phyloP scores from a whole-genome alignment of 768 basidiomycete species.

The Suillus variegatus region DNA sequence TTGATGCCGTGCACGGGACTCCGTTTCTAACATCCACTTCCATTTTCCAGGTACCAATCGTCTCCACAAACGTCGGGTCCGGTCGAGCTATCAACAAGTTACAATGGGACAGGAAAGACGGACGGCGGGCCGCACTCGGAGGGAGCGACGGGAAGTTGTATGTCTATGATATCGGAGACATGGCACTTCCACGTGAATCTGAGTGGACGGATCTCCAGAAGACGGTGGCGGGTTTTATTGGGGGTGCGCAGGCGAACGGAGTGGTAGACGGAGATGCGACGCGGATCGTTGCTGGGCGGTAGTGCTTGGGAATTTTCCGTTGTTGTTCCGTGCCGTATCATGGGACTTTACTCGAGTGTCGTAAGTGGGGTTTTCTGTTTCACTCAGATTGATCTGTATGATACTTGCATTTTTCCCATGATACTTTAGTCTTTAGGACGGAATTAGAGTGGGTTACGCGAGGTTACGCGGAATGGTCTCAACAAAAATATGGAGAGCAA shows the following conservation, averaged over 20 bases:
- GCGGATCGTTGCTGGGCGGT: conserved; percentile 38
- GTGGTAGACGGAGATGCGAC: conserved; percentile 29
- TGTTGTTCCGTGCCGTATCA: not conserved
- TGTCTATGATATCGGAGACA: conserved; percentile 93
- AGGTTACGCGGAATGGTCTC: not conserved
- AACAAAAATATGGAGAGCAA: conserved; percentile 7
- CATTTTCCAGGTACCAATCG: conserved; percentile 73
- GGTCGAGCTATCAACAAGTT: conserved; percentile 92
- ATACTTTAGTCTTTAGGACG: not conserved
- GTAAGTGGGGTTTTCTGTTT: not conserved
- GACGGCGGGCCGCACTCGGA: conserved; percentile 85
- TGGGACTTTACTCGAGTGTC: not conserved
- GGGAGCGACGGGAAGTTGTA: conserved; percentile 92
- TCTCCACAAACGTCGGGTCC: conserved; percentile 80
- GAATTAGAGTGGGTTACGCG: conserved; percentile 15
- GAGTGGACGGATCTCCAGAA: conserved; percentile 96
- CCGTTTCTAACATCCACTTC: not conserved
- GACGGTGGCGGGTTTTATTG: conserved; percentile 69
- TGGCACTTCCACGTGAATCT: conserved; percentile 82
- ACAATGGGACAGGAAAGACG: conserved; percentile 93
- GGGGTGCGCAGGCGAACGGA: conserved; percentile 48
- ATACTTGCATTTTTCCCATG: not conserved
- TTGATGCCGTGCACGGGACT: conserved; percentile 1
- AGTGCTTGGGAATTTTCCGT: not conserved
- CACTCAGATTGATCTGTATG: not conserved